Evolutionary conservation across 2,329 filamentous ascomycete species (phyloP).

Genomic region (Didymosphaeria variabile): DNA sequence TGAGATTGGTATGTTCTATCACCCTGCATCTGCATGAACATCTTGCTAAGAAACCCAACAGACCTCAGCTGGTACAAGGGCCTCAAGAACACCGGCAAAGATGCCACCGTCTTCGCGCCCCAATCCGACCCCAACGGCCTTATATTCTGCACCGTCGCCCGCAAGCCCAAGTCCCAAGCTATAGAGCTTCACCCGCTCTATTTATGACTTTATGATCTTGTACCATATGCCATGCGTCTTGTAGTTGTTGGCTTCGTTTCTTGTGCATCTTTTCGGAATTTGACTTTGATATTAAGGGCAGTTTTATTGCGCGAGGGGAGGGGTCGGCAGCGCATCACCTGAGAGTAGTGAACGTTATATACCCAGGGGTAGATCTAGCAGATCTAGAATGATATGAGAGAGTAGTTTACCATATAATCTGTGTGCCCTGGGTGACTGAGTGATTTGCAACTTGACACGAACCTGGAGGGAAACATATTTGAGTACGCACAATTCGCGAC

Average conservation of each 20-base stretch:
- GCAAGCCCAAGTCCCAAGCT: conserved; percentile 60
- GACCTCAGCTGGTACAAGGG: conserved; percentile 98
- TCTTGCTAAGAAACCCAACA: conserved; percentile 49
- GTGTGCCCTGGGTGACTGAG: neutral
- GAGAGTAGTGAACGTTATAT: conserved; percentile 16
- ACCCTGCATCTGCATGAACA: neutral
- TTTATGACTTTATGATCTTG: conserved; percentile 25
- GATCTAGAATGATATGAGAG: conserved; percentile 12
- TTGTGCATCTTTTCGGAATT: conserved; percentile 16
- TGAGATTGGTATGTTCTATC: conserved; percentile 76
- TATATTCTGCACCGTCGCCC: conserved; percentile 89
- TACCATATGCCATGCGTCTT: conserved; percentile 20
- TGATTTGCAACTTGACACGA: no score
- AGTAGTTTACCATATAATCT: conserved; percentile 13
- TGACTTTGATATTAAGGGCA: neutral
- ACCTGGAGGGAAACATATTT: no score
- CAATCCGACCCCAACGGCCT: conserved; percentile 93
- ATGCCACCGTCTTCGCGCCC: conserved; percentile 94
- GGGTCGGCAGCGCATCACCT: neutral
- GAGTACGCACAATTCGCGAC: neutral
- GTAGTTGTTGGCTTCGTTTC: conserved; percentile 10
- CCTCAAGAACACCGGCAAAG: conserved; percentile 91
- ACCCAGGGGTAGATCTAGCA: conserved; percentile 5
- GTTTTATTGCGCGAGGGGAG: conserved; percentile 1
- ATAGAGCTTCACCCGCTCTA: conserved; percentile 33